Evolutionary conservation across 2,329 filamentous ascomycete species (phyloP), one percentile per base, ranked within the genome.

Genomic region (Aphanocladium album): DNA sequence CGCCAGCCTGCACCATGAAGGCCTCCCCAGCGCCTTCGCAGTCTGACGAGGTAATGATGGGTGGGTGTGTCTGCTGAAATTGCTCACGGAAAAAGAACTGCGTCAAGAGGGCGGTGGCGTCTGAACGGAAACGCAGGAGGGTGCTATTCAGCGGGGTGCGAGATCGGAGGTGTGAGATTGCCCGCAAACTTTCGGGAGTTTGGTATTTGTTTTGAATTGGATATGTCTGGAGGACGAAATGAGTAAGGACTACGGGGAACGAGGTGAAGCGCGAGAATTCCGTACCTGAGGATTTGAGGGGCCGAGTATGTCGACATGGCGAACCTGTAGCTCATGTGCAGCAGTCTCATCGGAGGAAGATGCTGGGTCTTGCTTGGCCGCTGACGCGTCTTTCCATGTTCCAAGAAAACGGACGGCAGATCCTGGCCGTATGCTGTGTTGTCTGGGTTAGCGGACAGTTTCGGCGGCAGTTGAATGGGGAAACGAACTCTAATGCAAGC

Each of bases 131-230:
- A 51, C 91, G 88, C 52, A 96, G 80, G 62, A 97, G 78, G 46
- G 91, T 81, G 27, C 91, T 84, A 74, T 96, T 93, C 71, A 91
- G 83, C 0, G 91, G 90, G 19, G 91, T 87, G 68, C 93, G 89
- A 64, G 89, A 78, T 61, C 95, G 89, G 62, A 99, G 81, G 76
- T 99, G 95, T 54, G 93, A 91, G 57, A 96, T 83, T 14, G 89
- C 89, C 62, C 95, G 89, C 63, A 99, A 84, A 73, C 89, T 98
- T 71, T 98, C 93, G 55, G 89, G 80, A 5, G 88, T 91, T 68
- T 97, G 93, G 68, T 95, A 96, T 76, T 98, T 98, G 76, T 96
- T 96, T 76, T 99, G 95, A 25, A 99, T 85, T 3, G 95, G 95
- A 71, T 91, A 96, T 64, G 88, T 90, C 90, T 98, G 69, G 50